Percentiles rank a stretch among this genome's conserved stretches.
Evolutionary conservation across 768 basidiomycete genomes (phyloP).

Genomic region (Phlegmacium glaucopus): DNA sequence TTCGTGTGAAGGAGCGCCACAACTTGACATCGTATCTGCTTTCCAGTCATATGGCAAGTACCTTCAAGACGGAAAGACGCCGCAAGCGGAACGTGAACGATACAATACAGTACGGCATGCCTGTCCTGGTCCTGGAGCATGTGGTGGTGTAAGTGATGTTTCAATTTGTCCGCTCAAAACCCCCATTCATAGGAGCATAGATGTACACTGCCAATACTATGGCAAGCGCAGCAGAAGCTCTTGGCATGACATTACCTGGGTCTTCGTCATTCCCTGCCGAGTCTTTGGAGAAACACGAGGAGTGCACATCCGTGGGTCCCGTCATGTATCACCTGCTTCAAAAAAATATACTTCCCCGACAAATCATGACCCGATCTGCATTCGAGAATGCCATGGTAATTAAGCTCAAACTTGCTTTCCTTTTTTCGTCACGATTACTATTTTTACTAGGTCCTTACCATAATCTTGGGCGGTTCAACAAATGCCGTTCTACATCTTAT

Average conservation of each 20-base stretch:
- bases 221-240: slow-evolving; percentile 91
- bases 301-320: slow-evolving; percentile 77
- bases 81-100: slow-evolving; percentile 77
- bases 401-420: neutral
- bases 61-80: slow-evolving; percentile 83
- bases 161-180: neutral
- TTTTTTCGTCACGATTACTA: slow-evolving; percentile 1
- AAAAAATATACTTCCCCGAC: slow-evolving; percentile 87
- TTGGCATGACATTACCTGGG: slow-evolving; percentile 96
- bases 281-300: slow-evolving; percentile 81
- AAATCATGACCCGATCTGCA: slow-evolving; percentile 96
- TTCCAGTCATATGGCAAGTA: slow-evolving; percentile 98
- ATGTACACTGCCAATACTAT: slow-evolving; percentile 99
- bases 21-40: slow-evolving; percentile 93
- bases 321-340: slow-evolving; percentile 87
- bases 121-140: slow-evolving; percentile 97
- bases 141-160: slow-evolving; percentile 80
- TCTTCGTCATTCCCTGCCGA: slow-evolving; percentile 97
- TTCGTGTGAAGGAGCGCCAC: slow-evolving; percentile 82
- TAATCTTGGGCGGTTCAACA: slow-evolving; percentile 97
- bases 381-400: slow-evolving; percentile 97
- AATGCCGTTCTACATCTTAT: slow-evolving; percentile 97
- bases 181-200: slow-evolving; percentile 33
- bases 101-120: slow-evolving; percentile 88
- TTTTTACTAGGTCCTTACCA: slow-evolving; percentile 75